Conservation (phyloP, 345 rosid genomes). For the Linum usitatissimum region DNA sequence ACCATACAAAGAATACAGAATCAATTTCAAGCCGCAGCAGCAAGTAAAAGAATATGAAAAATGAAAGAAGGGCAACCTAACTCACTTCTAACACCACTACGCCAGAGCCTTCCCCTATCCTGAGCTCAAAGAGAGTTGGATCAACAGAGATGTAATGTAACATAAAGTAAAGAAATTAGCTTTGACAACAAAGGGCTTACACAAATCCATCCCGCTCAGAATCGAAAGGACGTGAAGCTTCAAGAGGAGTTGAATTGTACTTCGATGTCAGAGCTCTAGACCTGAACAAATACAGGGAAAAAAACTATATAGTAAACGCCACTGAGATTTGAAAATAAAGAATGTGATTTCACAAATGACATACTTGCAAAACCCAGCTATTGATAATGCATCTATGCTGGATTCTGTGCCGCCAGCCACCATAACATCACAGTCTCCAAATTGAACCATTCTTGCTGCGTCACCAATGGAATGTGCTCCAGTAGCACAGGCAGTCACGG, state of each 20-base stretch:
- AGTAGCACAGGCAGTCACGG: constrained; percentile 98
- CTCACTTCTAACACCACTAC: constrained; percentile 78
- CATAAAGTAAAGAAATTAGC: background rate
- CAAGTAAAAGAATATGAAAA: background rate
- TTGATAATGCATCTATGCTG: constrained; percentile 89
- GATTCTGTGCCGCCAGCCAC: constrained; percentile 96
- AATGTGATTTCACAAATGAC: background rate
- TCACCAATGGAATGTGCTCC: constrained; percentile 97
- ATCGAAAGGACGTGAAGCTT: constrained; percentile 96
- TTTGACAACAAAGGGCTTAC: constrained; percentile 37
- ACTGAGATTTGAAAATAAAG: background rate
- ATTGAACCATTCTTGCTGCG: constrained; percentile 94
- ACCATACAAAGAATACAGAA: constrained; percentile 1
- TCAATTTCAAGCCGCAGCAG: constrained; percentile 7
- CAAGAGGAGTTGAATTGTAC: constrained; percentile 62
- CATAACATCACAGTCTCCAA: constrained; percentile 94
- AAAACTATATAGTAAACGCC: background rate
- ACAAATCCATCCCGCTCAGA: constrained; percentile 91
- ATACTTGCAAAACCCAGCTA: constrained; percentile 93
- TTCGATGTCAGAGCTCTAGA: constrained; percentile 79
- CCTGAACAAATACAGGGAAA: constrained; percentile 26
- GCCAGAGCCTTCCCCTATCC: constrained; percentile 96
- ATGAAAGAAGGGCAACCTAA: constrained; percentile 9
- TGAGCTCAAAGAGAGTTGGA: constrained; percentile 29
- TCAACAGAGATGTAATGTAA: background rate